Percentiles rank a stretch among this genome's conserved stretches.
Evolutionary conservation across 148 eudicot species (phyloP).

Genomic region (Amaranthus palmeri): DNA sequence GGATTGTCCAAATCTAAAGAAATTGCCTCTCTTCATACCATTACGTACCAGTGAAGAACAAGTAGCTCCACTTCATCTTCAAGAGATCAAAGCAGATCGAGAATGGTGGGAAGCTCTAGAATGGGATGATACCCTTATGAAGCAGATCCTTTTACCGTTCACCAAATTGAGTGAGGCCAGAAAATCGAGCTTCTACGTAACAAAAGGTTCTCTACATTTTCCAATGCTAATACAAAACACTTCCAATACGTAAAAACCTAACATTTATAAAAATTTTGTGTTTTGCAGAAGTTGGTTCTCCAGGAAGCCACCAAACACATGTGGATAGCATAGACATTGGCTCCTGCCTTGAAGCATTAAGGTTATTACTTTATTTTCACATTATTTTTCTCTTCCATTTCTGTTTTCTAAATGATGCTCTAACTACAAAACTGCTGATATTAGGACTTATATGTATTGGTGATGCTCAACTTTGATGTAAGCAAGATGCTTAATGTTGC

Average conservation of each 20-base stretch:
- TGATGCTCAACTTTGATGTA: not conserved
- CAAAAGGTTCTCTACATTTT: constrained; percentile 6
- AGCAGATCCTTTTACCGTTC: constrained; percentile 19
- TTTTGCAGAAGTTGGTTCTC: constrained; percentile 14
- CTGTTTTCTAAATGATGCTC: not conserved
- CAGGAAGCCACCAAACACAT: not conserved
- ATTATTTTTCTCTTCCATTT: not conserved
- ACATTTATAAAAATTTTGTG: not conserved
- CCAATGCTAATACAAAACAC: not conserved
- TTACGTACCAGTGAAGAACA: not conserved
- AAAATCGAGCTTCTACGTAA: constrained; percentile 1
- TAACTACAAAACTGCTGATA: not conserved
- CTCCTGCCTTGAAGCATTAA: constrained; percentile 9
- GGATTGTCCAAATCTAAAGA: constrained; percentile 16
- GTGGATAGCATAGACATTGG: not conserved
- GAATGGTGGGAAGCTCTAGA: constrained; percentile 25
- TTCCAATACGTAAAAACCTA: not conserved
- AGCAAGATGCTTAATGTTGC: not conserved
- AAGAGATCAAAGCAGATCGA: constrained; percentile 16
- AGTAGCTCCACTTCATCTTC: constrained; percentile 6
- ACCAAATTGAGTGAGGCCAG: constrained; percentile 13
- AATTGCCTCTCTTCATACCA: constrained; percentile 15
- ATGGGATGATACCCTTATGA: constrained; percentile 15
- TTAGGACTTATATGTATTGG: not conserved
- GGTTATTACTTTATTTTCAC: constrained; percentile 5